phyloP scores from a whole-genome alignment of 208 protist species.

The Trypanosomatidae sp. region DNA sequence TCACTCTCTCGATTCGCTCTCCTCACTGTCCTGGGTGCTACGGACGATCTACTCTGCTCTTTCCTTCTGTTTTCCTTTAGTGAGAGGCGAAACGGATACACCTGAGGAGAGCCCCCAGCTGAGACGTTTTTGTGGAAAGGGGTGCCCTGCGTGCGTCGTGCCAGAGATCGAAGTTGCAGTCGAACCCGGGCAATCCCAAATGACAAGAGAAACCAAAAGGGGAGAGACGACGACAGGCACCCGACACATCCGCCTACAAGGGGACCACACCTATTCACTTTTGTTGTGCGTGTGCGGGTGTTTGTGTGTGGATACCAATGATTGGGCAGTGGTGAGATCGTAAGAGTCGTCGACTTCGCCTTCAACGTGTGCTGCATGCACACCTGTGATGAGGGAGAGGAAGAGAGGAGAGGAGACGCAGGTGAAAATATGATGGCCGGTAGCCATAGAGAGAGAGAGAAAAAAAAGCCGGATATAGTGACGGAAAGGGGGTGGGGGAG shows the following conservation, averaged over 20 bases:
- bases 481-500: not conserved
- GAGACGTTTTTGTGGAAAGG: not conserved
- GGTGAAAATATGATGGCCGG: not conserved
- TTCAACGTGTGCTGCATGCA: not conserved
- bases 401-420: not conserved
- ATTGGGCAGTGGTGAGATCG: not conserved
- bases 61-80: not conserved
- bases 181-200: not conserved
- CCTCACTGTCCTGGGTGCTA: not conserved
- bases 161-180: not conserved
- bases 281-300: not conserved
- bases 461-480: not conserved
- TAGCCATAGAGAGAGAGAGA: not conserved
- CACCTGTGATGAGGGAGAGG: not conserved
- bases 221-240: conserved; percentile 10
- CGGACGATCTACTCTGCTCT: not conserved
- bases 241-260: not conserved
- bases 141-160: not conserved
- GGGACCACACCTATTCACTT: not conserved
- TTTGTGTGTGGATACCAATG: conserved; percentile 1
- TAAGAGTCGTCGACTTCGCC: not conserved
- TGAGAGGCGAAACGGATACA: not conserved
- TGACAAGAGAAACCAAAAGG: conserved; percentile 7
- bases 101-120: not conserved
- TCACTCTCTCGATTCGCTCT: not conserved